Evolutionary conservation across 345 rosid genomes (phyloP).

Genomic region (Ceriops tagal): DNA sequence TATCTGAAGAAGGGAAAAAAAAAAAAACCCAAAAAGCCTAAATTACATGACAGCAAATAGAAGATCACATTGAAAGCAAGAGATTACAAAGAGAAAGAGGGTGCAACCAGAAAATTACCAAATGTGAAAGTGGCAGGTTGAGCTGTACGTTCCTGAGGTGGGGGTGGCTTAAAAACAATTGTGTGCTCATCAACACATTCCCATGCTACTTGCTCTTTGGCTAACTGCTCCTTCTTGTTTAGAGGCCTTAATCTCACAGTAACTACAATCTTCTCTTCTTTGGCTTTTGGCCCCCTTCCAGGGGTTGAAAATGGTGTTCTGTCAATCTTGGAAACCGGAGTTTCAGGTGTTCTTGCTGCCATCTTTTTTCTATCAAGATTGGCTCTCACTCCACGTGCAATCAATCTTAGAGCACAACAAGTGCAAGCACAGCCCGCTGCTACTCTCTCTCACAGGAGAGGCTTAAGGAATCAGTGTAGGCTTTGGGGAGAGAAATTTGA

Average conservation of each 20-base stretch:
- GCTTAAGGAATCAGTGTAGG: background rate
- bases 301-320: conserved; percentile 51
- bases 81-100: background rate
- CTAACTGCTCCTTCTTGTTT: conserved; percentile 76
- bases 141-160: conserved; percentile 70
- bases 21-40: background rate
- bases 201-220: conserved; percentile 93
- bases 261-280: conserved; percentile 96
- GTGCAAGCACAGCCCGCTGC: conserved; percentile 1
- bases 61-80: background rate
- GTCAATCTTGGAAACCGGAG: conserved; percentile 76
- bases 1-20: conserved; percentile 44
- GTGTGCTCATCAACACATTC: conserved; percentile 86
- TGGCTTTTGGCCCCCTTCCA: conserved; percentile 44
- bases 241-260: conserved; percentile 90
- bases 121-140: conserved; percentile 76
- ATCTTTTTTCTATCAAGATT: conserved; percentile 13
- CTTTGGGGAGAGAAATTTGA: background rate
- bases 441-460: conserved; percentile 10
- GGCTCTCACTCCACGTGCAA: background rate
- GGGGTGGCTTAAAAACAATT: conserved; percentile 63
- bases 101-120: conserved; percentile 44
- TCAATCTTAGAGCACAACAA: background rate
- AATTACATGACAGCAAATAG: background rate
- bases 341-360: conserved; percentile 72